phyloP scores from a whole-genome alignment of 2,329 filamentous ascomycete species.

The Microthyrium microscopicum region DNA sequence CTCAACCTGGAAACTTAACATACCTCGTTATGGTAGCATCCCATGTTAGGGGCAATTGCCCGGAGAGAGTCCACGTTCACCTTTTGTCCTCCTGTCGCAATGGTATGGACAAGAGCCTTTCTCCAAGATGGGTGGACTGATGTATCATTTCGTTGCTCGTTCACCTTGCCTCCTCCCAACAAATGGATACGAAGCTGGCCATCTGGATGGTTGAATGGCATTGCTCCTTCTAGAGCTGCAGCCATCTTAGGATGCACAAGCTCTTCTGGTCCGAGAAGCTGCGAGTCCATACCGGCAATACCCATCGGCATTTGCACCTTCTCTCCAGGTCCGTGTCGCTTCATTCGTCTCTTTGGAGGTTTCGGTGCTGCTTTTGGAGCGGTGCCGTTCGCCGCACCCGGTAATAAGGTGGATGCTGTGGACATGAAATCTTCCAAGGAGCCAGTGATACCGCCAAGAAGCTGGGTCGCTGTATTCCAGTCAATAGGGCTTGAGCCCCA shows the following conservation, averaged over 20 bases:
- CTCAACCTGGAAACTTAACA: no score
- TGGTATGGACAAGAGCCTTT: not conserved
- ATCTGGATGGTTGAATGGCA: not conserved
- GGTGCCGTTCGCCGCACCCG: not conserved
- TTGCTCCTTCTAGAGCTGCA: not conserved
- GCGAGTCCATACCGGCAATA: not conserved
- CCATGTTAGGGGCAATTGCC: not conserved
- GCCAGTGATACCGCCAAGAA: no score
- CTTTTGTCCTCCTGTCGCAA: not conserved
- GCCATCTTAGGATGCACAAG: not conserved
- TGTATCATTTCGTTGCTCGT: not conserved
- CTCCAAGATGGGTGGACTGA: not conserved
- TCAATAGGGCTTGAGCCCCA: conserved; percentile 1
- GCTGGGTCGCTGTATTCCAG: not conserved
- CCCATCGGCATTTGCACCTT: not conserved
- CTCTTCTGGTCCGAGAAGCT: not conserved
- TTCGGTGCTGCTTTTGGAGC: not conserved
- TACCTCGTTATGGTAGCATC: conserved; percentile 6
- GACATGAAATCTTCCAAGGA: no score
- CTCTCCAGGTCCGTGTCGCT: conserved; percentile 2
- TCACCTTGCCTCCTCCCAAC: not conserved
- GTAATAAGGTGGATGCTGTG: not conserved
- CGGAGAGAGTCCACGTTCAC: not conserved
- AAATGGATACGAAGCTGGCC: not conserved
- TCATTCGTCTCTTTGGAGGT: not conserved